Evolutionary conservation across 1,139 yeast species (phyloP).

Genomic region (Geotrichum reessii): DNA sequence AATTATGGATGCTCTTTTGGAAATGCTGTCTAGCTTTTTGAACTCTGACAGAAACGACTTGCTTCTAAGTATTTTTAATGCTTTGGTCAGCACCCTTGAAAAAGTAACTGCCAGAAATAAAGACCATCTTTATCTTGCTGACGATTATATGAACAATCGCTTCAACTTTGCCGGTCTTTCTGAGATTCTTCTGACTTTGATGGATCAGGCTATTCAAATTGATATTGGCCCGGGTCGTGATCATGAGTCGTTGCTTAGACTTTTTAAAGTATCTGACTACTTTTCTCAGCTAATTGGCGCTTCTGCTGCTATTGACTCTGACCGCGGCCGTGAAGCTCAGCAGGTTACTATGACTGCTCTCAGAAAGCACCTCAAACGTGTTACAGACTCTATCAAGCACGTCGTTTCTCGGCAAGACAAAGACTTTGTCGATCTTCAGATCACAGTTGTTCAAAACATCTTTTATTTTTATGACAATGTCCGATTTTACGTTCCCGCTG

Average conservation of each 20-base stretch:
- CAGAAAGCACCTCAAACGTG: slow-evolving; percentile 23
- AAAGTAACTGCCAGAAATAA: slow-evolving; percentile 27
- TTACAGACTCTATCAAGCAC: slow-evolving; percentile 26
- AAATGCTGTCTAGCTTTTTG: slow-evolving; percentile 29
- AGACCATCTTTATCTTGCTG: slow-evolving; percentile 27
- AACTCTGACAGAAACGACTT: slow-evolving; percentile 26
- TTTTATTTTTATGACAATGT: slow-evolving; percentile 25
- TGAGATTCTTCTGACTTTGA: slow-evolving; percentile 24
- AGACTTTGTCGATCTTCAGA: slow-evolving; percentile 26
- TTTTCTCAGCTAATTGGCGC: slow-evolving; percentile 29
- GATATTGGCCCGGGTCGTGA: slow-evolving; percentile 23
- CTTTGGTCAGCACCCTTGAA: slow-evolving; percentile 30
- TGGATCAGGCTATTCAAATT: slow-evolving; percentile 23
- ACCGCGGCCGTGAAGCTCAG: slow-evolving; percentile 26
- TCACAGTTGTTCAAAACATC: slow-evolving; percentile 23
- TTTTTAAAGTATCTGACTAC: slow-evolving; percentile 28
- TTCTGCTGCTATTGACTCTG: slow-evolving; percentile 30
- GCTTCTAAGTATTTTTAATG: slow-evolving; percentile 28
- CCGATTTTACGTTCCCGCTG: slow-evolving; percentile 27
- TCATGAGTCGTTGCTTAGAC: slow-evolving; percentile 23
- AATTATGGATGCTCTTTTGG: slow-evolving; percentile 41
- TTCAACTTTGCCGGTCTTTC: slow-evolving; percentile 30
- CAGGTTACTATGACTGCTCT: slow-evolving; percentile 22
- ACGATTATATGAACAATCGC: slow-evolving; percentile 27
- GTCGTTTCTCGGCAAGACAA: slow-evolving; percentile 24